These are phyloP conservation scores for Calonectria pseudoreteaudii DNA, from an alignment of 2,329 filamentous ascomycete genomes.

Conservation along the genomic window DNA sequence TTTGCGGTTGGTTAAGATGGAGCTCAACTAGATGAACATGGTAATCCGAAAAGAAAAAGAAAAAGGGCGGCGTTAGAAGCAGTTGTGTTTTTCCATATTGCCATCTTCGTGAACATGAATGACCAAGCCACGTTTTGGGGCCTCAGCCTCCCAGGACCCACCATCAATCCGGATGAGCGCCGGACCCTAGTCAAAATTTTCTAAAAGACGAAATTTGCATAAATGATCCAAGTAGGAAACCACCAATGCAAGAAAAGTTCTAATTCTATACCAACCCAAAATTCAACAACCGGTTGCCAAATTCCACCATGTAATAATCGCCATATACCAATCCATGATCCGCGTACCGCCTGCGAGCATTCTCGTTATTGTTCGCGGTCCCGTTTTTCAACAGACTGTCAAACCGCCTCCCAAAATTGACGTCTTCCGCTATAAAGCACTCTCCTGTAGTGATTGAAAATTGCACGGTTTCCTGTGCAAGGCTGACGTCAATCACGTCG, in stretches of 20 bases:
- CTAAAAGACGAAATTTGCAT: neutral
- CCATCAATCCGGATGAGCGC: too few relatives aligned
- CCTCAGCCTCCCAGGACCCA: too few relatives aligned
- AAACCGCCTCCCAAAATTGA: slow-evolving; percentile 27
- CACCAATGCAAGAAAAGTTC: neutral
- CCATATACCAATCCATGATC: slow-evolving; percentile 61
- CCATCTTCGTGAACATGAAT: too few relatives aligned
- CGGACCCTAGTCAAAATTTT: too few relatives aligned
- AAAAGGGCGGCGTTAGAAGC: too few relatives aligned
- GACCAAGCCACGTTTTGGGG: too few relatives aligned
- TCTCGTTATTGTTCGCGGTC: slow-evolving; percentile 49
- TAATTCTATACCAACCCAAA: slow-evolving; percentile 42
- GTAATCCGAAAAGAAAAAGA: too few relatives aligned
- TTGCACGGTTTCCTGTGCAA: slow-evolving; percentile 41
- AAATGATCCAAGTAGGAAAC: neutral
- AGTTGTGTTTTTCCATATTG: too few relatives aligned
- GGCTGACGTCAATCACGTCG: slow-evolving; percentile 46
- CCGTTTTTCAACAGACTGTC: slow-evolving; percentile 47
- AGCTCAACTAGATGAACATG: too few relatives aligned
- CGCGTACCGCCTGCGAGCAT: slow-evolving; percentile 42
- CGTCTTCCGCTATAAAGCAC: neutral
- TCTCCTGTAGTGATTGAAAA: neutral
- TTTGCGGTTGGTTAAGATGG: too few relatives aligned
- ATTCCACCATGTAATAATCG: slow-evolving; percentile 60
- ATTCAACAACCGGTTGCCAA: slow-evolving; percentile 59